Base-by-base conservation (phyloP, 2,329 filamentous ascomycete species). In the Ophidiomyces ophidiicola region DNA sequence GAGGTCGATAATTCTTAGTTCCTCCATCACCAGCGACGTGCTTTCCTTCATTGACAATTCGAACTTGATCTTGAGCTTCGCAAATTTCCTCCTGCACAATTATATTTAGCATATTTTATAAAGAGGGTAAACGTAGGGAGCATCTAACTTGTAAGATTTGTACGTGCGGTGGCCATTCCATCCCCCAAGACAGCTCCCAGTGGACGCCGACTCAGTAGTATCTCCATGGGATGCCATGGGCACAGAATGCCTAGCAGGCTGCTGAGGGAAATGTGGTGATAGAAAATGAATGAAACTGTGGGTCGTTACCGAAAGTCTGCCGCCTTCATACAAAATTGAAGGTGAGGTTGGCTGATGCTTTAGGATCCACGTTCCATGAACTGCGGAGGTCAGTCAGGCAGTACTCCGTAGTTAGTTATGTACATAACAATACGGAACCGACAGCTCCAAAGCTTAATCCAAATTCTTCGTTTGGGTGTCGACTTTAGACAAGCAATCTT, bases 21-120 rank as follows among this genome's bases (percentile, higher is more conserved):
- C 87, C 47, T 86, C 76, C 50, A 74, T 76, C 63, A 88, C 86
- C 43, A 67, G 50, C n/a, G 47, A 49, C 39, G 61, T 63, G 42
- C 59, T 76, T 24, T 87, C 82, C 60, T 80, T 79, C 58, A 83
- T 82, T 60, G 90, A 86, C 39, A 82, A 71, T 51, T 77, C 76
- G 62, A 90, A 90, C 44, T 90, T 70, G 39, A 78, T 73, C 61
- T 93, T 90, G 58, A 84, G 82, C 48, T 84, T 76, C 42, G 79
- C 80, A 61, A 92, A 98, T 69, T 98, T 98, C 66, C 94, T 93
- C 46, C 64, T 66, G 33, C 32, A 26, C 10, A 12, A 6, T 26
- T 7, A 26, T 18, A 26, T 17, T 33, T 17, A 36, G 37, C 30
- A 36, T 6, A 25, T 8, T 4, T 14, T 11, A n/a, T 7, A 21